Conservation (phyloP, 768 basidiomycete species). For the Lentinula detonsa region DNA sequence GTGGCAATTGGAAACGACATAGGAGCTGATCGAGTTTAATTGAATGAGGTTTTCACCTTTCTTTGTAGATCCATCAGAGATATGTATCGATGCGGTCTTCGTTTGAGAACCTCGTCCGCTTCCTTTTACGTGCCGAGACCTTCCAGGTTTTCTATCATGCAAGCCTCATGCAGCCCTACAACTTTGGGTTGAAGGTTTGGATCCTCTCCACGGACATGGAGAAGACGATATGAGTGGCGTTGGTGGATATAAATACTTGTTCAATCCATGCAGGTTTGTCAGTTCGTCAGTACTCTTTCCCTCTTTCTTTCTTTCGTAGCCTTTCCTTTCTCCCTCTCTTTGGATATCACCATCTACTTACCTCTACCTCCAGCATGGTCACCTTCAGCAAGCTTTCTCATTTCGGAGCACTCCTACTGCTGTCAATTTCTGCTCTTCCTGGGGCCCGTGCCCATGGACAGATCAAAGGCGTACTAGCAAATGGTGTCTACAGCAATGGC, state of each 20-base stretch:
- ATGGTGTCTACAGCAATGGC: neutral
- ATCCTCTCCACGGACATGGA: neutral
- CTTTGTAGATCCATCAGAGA: neutral
- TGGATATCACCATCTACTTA: neutral
- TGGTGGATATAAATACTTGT: neutral
- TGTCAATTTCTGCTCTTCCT: neutral
- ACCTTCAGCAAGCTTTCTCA: neutral
- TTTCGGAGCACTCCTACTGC: neutral
- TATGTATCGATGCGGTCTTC: neutral
- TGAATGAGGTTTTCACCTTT: neutral
- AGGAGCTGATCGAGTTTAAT: neutral
- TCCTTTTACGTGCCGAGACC: neutral
- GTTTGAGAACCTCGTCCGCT: neutral
- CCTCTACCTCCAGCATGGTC: neutral
- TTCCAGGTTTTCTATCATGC: neutral
- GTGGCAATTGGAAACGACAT: neutral
- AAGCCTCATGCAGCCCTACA: neutral
- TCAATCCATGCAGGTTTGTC: neutral
- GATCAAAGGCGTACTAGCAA: conserved; percentile 2
- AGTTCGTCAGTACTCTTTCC: neutral
- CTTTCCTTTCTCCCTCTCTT: neutral
- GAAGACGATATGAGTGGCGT: neutral
- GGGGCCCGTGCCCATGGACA: neutral
- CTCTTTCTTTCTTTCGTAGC: neutral
- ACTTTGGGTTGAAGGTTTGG: neutral